Percentiles rank a stretch among this genome's conserved stretches.
Conservation (phyloP, 1,139 yeast genomes). For the Yamadazyma atmosphaerica region DNA sequence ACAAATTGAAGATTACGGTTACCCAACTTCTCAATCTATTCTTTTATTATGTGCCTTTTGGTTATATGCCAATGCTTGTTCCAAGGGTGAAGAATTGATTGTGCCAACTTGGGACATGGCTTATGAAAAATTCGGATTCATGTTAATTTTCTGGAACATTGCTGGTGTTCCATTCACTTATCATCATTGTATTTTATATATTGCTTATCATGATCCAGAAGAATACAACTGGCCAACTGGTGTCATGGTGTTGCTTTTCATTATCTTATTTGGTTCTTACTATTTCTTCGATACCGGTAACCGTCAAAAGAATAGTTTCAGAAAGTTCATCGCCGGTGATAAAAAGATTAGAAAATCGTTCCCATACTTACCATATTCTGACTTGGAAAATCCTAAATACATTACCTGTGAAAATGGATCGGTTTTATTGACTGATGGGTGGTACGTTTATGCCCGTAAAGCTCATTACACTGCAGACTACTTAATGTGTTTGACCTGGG, state of each 20-base stretch:
- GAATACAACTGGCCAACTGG: conserved; percentile 77
- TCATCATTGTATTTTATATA: conserved; percentile 85
- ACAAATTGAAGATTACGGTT: conserved; percentile 82
- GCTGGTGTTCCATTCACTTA: conserved; percentile 99
- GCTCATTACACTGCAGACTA: conserved; percentile 95
- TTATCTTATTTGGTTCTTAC: conserved; percentile 65
- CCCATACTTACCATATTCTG: conserved; percentile 89
- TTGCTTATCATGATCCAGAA: conserved; percentile 77
- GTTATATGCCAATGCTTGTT: conserved; percentile 94
- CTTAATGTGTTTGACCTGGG: conserved; percentile 88
- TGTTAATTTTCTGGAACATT: conserved; percentile 97
- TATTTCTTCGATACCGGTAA: conserved; percentile 94
- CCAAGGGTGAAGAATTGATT: conserved; percentile 95
- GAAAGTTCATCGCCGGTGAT: conserved; percentile 86
- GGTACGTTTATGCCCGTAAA: conserved; percentile 92
- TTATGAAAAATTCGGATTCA: conserved; percentile 96
- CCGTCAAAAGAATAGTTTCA: conserved; percentile 92
- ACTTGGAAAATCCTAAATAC: conserved; percentile 78
- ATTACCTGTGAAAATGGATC: conserved; percentile 86
- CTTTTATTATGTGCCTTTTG: conserved; percentile 83
- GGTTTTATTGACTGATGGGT: conserved; percentile 83
- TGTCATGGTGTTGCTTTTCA: conserved; percentile 52
- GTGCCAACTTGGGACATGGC: conserved; percentile 99
- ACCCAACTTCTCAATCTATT: conserved; percentile 71
- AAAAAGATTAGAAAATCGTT: conserved; percentile 73